Base-by-base conservation (phyloP, 225 moss, liverwort and hornwort species). In the Marchantia paleacea region DNA sequence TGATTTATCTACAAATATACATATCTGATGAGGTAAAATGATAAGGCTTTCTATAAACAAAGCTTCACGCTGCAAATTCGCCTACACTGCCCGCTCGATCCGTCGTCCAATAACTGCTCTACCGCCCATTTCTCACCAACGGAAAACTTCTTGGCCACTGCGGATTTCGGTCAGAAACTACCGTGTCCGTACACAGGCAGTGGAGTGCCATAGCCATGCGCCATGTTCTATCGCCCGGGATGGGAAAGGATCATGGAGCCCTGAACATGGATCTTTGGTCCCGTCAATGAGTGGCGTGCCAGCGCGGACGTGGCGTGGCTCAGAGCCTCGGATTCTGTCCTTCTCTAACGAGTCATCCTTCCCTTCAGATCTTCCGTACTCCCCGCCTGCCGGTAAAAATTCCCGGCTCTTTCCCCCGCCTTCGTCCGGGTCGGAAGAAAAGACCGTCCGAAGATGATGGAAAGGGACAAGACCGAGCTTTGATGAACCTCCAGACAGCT, bases 251-350 rank as follows among this genome's bases (percentile, higher is more conserved):
- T 49, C 63, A 39, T 48, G 71, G 73, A 72, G 25, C 12, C 22
- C 12, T 52, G 51, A 19, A 64, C 52, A 50, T 25, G 51, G 71
- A 9, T 66, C 66, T n/a, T 18, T 9, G n/a, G 52, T 77, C 63
- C 67, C 25, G 48, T 66, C 78, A 78, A 78, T 73, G 80, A 80
- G 62, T 75, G 81, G 67, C 55, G 51, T 75, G 81, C 68, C 81
- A 75, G 31, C 51, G 75, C 52, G 75, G 65, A 81, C 81, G 81
- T 81, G 81, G 81, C 75, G 52, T 65, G 75, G 75, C 66, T 50
- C 55, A 81, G 22, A 75, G 75, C 81, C 76, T 81, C 81, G 81
- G 81, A 81, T 81, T 76, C 81, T 68, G 81, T 81, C 75, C 61
- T 72, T 62, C n/a, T 28, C 80, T 28, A 71, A 81, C 75, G 68